Percentiles rank a stretch among this genome's conserved stretches.
Conservation (phyloP, 2,329 filamentous ascomycete species). For the Penicillium sp. region DNA sequence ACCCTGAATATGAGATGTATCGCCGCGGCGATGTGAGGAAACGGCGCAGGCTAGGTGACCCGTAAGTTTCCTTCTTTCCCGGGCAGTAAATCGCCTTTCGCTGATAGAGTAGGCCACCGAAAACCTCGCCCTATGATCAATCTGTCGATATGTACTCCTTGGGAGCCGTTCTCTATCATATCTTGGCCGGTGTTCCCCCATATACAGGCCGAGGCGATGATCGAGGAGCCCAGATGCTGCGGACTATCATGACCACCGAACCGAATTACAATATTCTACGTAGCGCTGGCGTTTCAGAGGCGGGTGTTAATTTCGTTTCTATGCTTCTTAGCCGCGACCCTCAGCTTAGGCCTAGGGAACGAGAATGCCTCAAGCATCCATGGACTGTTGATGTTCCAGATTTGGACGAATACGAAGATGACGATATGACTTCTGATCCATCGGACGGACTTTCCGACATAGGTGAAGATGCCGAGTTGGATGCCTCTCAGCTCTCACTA, state of each 20-base stretch:
- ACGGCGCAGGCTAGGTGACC: constrained; percentile 60
- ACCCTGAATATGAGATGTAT: constrained; percentile 76
- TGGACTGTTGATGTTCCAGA: constrained; percentile 70
- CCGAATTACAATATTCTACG: constrained; percentile 71
- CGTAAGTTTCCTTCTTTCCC: constrained; percentile 37
- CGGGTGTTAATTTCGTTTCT: constrained; percentile 74
- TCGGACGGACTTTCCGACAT: constrained; percentile 41
- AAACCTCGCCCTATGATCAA: constrained; percentile 76
- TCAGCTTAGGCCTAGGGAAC: constrained; percentile 73
- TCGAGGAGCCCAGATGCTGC: constrained; percentile 76
- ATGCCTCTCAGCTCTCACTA: constrained; percentile 69
- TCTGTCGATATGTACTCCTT: constrained; percentile 97
- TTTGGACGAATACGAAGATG: constrained; percentile 67
- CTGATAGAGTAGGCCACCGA: constrained; percentile 46
- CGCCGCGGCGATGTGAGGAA: constrained; percentile 66
- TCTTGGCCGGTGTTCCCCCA: constrained; percentile 78
- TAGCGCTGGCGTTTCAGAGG: constrained; percentile 62
- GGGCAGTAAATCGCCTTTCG: not conserved
- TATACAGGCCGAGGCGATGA: constrained; percentile 79
- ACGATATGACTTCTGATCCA: constrained; percentile 60
- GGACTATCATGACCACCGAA: constrained; percentile 78
- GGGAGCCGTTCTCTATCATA: constrained; percentile 87
- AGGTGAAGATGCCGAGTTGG: constrained; percentile 44
- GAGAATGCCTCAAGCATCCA: constrained; percentile 69
- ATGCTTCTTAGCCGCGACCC: constrained; percentile 85